Conservation (phyloP, 2,329 filamentous ascomycete species). For the Diplodia mutila region DNA sequence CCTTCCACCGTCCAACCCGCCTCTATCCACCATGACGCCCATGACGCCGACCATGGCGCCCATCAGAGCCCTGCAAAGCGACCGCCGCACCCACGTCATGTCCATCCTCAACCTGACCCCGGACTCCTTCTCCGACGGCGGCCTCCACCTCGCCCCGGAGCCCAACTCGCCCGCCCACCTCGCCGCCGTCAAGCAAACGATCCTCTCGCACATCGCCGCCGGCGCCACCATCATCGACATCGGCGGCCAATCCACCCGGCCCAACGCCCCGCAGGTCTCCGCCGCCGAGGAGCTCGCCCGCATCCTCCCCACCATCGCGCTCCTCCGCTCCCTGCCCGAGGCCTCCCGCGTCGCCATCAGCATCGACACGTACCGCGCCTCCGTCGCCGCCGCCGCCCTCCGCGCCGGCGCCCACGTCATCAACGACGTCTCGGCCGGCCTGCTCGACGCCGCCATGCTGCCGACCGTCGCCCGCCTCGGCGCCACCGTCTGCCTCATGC, state of each 20-base stretch:
- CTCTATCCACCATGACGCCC: slow-evolving; percentile 46
- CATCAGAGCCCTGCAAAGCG: slow-evolving; percentile 34
- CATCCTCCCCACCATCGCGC: slow-evolving; percentile 75
- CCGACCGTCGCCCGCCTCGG: slow-evolving; percentile 75
- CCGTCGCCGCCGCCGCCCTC: slow-evolving; percentile 77
- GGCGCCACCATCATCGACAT: slow-evolving; percentile 89
- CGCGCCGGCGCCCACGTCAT: slow-evolving; percentile 84
- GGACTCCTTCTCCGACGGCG: slow-evolving; percentile 96
- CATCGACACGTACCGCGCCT: slow-evolving; percentile 89
- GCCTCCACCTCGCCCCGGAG: slow-evolving; percentile 40
- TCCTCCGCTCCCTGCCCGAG: slow-evolving; percentile 70
- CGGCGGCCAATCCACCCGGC: slow-evolving; percentile 90
- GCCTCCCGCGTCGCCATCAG: slow-evolving; percentile 72
- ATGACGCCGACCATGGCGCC: slow-evolving; percentile 39
- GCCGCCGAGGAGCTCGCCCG: slow-evolving; percentile 76
- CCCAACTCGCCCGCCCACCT: slow-evolving; percentile 44
- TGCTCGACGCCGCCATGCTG: slow-evolving; percentile 80
- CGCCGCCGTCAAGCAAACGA: slow-evolving; percentile 58
- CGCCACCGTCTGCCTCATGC: slow-evolving; percentile 77
- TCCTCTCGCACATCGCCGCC: slow-evolving; percentile 64
- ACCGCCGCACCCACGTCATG: slow-evolving; percentile 74
- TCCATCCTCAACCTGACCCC: slow-evolving; percentile 93
- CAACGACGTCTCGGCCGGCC: slow-evolving; percentile 89
- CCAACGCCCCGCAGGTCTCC: slow-evolving; percentile 69
- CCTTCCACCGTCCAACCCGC: slow-evolving; percentile 40